Percentiles rank a stretch among this genome's conserved stretches.
phyloP scores from a whole-genome alignment of 164 flowering plant species.

The grape (Vitis vinifera) region DNA sequence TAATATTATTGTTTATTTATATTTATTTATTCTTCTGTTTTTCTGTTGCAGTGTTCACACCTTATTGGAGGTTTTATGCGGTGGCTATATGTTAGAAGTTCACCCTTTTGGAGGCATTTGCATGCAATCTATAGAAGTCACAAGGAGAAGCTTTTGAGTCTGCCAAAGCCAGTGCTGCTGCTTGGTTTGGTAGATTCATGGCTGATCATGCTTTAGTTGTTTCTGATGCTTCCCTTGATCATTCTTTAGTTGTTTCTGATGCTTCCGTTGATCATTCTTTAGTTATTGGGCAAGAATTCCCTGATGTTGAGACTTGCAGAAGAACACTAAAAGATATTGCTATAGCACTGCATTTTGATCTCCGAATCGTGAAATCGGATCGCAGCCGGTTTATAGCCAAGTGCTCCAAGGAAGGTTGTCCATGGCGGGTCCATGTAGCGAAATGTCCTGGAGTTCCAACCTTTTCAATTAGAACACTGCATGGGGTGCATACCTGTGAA shows the following conservation, averaged over 20 bases:
- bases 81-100: conserved; percentile 6
- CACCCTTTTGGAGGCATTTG: not conserved
- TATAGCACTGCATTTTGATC: conserved; percentile 88
- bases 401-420: conserved; percentile 95
- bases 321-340: conserved; percentile 85
- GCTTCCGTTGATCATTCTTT: conserved; percentile 39
- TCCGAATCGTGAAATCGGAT: conserved; percentile 97
- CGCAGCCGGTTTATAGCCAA: conserved; percentile 94
- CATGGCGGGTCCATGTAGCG: conserved; percentile 98
- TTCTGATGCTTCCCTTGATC: conserved; percentile 23
- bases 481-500: conserved; percentile 91
- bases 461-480: conserved; percentile 81
- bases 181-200: conserved; percentile 25
- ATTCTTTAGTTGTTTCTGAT: conserved; percentile 2
- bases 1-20: not conserved
- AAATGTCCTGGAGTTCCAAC: conserved; percentile 87
- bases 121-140: not conserved
- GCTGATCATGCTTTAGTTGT: conserved; percentile 31
- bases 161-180: conserved; percentile 3
- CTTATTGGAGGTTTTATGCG: conserved; percentile 3
- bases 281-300: conserved; percentile 83
- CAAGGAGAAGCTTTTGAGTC: conserved; percentile 16
- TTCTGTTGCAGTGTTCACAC: conserved; percentile 5
- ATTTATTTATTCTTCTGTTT: not conserved
- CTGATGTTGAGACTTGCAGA: conserved; percentile 67